These are phyloP conservation scores for Setaria italica DNA, from an alignment of 202 grass and related monocot genomes.

Conservation along the genomic window DNA sequence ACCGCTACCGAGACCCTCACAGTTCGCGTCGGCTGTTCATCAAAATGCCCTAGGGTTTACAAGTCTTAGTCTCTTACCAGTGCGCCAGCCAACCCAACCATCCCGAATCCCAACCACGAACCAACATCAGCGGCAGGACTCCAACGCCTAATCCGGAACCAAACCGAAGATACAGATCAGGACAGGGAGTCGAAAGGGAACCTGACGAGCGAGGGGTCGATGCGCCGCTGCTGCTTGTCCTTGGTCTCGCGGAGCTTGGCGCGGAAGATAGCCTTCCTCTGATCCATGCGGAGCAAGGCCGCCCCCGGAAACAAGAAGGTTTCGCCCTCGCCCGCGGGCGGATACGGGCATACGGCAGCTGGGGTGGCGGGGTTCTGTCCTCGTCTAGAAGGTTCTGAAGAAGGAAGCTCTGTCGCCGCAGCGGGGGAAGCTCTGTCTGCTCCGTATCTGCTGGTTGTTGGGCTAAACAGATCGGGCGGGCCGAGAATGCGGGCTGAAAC, in stretches of 20 bases:
- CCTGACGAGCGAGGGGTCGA: slow-evolving; percentile 93
- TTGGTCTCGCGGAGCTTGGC: slow-evolving; percentile 80
- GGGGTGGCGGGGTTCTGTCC: background rate
- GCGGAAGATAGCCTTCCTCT: slow-evolving; percentile 85
- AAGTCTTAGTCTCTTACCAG: background rate
- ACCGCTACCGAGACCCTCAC: background rate
- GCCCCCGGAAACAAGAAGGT: background rate
- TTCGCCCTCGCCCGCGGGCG: background rate
- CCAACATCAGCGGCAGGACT: background rate
- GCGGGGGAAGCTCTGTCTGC: background rate
- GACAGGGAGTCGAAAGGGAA: slow-evolving; percentile 6
- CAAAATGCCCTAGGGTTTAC: slow-evolving; percentile 43
- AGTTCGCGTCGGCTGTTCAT: background rate
- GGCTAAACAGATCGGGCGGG: background rate
- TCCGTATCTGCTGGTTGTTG: background rate
- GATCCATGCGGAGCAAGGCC: slow-evolving; percentile 57
- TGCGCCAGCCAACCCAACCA: background rate
- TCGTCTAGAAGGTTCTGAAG: slow-evolving; percentile 19
- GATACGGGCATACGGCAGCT: background rate
- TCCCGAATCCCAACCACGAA: background rate
- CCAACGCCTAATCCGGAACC: background rate
- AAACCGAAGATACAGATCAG: background rate
- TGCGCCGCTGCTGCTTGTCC: slow-evolving; percentile 87
- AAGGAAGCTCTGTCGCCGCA: background rate
- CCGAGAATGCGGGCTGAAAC: background rate